phyloP scores from a whole-genome alignment of 2,329 filamentous ascomycete species.

The Fusarium pseudonygamai region DNA sequence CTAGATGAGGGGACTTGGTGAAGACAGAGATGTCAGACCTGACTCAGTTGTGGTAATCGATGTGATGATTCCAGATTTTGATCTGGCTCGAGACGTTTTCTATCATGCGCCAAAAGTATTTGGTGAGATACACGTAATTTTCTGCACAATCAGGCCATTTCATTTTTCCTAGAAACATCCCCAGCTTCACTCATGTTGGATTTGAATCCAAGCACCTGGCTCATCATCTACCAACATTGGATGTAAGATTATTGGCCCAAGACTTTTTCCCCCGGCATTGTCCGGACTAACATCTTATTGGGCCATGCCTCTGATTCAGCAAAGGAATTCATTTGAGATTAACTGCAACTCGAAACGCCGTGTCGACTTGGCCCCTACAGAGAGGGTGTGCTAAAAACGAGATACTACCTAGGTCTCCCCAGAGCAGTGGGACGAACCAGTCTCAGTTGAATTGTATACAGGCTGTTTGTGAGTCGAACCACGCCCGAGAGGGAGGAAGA shows the following conservation, averaged over 20 bases:
- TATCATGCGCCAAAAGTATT: neutral
- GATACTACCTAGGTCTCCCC: neutral
- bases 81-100: neutral
- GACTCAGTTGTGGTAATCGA: neutral
- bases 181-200: neutral
- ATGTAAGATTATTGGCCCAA: slow-evolving; percentile 29
- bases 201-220: neutral
- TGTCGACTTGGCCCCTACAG: neutral
- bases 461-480: neutral
- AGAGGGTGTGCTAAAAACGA: neutral
- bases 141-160: neutral
- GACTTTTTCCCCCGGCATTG: slow-evolving; percentile 1
- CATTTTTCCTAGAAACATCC: neutral
- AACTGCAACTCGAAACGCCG: neutral
- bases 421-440: neutral
- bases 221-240: slow-evolving; percentile 6
- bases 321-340: slow-evolving; percentile 12
- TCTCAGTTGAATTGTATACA: neutral
- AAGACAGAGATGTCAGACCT: neutral
- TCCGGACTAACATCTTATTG: neutral
- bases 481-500: too few species aligned
- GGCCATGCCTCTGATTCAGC: neutral
- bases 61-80: neutral
- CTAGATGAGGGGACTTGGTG: slow-evolving; percentile 8
- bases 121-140: neutral